Evolutionary conservation across 805 yeast species (phyloP).

Genomic region (Cyberlindnera petersonii): DNA sequence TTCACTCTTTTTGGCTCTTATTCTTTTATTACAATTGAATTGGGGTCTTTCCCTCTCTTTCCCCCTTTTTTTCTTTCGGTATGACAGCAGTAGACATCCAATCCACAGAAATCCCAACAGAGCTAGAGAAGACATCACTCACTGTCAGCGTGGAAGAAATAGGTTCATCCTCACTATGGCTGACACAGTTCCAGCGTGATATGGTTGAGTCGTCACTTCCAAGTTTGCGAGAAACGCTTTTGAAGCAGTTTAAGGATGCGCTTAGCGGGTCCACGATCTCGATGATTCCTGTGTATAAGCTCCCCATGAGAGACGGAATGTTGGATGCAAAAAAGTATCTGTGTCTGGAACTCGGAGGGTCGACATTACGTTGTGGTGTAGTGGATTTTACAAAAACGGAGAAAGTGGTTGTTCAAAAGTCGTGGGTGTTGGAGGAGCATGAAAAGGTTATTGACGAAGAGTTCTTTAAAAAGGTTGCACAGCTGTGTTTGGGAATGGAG

Average conservation of each 20-base stretch:
- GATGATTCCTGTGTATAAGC: slow-evolving; percentile 13
- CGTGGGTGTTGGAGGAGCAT: slow-evolving; percentile 17
- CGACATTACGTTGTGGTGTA: slow-evolving; percentile 41
- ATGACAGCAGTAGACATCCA: too few relatives aligned
- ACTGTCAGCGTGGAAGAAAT: too few relatives aligned
- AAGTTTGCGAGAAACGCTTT: not conserved
- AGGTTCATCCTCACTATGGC: too few relatives aligned
- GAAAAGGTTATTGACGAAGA: slow-evolving; percentile 36
- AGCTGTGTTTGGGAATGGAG: slow-evolving; percentile 19
- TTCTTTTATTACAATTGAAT: too few relatives aligned
- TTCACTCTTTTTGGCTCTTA: too few relatives aligned
- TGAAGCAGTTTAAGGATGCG: not conserved
- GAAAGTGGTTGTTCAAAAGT: slow-evolving; percentile 3
- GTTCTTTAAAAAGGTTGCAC: slow-evolving; percentile 41
- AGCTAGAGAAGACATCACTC: too few relatives aligned
- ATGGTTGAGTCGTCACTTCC: slow-evolving; percentile 1
- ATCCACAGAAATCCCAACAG: too few relatives aligned
- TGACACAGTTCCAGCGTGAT: not conserved
- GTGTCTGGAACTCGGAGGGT: slow-evolving; percentile 56
- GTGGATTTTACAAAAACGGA: slow-evolving; percentile 9
- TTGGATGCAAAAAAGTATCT: slow-evolving; percentile 1
- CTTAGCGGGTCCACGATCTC: slow-evolving; percentile 9
- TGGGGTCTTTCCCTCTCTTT: too few relatives aligned
- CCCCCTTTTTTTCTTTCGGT: too few relatives aligned
- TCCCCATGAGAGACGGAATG: not conserved